Conservation (phyloP, 768 basidiomycete species). For the Suillus fuscotomentosus region DNA sequence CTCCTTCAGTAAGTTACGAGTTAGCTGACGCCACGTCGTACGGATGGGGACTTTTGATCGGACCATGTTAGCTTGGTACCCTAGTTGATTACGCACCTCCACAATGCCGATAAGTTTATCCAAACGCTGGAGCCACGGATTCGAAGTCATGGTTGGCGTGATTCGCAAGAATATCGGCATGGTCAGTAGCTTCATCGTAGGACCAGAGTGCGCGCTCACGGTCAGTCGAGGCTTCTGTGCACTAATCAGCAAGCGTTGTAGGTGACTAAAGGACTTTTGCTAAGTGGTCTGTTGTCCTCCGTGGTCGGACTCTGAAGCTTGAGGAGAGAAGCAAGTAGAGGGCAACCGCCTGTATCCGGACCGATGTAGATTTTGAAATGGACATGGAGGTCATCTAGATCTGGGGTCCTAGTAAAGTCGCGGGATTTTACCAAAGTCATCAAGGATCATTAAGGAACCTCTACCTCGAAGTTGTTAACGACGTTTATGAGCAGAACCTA, state of each 20-base stretch:
- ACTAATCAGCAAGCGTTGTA: background rate
- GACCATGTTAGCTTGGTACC: background rate
- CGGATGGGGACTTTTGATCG: background rate
- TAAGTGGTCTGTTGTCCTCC: background rate
- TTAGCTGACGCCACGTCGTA: constrained; percentile 2
- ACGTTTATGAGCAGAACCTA: constrained; percentile 5
- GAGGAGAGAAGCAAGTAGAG: background rate
- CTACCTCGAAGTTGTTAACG: constrained; percentile 1
- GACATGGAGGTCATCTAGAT: background rate
- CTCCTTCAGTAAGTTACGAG: constrained; percentile 11
- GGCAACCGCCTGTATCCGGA: background rate
- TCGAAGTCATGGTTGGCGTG: background rate
- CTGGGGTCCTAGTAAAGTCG: constrained; percentile 5
- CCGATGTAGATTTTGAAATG: background rate
- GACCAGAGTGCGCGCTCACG: background rate
- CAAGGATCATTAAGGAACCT: constrained; percentile 8
- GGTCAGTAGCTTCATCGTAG: background rate
- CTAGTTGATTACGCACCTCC: background rate
- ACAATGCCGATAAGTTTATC: background rate
- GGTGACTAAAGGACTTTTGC: background rate
- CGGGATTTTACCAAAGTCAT: constrained; percentile 5
- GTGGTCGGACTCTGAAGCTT: background rate
- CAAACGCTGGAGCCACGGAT: background rate
- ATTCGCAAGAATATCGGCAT: background rate
- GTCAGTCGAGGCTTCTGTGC: background rate